These are phyloP conservation scores for Chrysanthemum makinoi DNA, from an alignment of 129 eudicot genomes.

Conservation along the genomic window DNA sequence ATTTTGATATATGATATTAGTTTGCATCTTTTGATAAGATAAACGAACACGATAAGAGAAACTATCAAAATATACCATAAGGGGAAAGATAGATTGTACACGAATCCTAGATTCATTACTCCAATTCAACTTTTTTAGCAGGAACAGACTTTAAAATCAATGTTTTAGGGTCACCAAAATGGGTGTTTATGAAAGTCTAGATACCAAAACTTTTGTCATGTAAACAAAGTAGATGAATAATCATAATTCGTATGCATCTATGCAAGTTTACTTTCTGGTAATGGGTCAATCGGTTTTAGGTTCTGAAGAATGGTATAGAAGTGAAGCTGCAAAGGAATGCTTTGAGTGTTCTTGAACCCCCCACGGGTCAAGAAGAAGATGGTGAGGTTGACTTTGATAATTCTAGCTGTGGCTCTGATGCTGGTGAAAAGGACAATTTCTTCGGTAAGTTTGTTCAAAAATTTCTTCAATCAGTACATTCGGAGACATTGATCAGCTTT, in stretches of 20 bases:
- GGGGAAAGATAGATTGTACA: neutral
- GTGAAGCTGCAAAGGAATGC: slow-evolving; percentile 97
- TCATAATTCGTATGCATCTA: neutral
- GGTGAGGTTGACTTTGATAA: slow-evolving; percentile 62
- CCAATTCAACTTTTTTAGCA: no score
- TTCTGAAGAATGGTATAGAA: slow-evolving; percentile 93
- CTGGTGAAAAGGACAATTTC: slow-evolving; percentile 36
- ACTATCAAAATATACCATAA: slow-evolving; percentile 1
- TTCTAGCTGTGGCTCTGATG: slow-evolving; percentile 78
- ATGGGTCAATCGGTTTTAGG: slow-evolving; percentile 32
- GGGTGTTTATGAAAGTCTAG: no score
- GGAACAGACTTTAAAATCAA: no score
- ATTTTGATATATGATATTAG: neutral
- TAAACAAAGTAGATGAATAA: neutral
- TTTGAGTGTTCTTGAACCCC: slow-evolving; percentile 91
- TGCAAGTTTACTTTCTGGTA: neutral
- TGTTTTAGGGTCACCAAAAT: no score
- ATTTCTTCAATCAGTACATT: neutral
- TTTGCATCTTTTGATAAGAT: neutral
- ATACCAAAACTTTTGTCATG: no score
- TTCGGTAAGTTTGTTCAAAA: slow-evolving; percentile 51
- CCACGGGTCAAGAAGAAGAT: slow-evolving; percentile 94
- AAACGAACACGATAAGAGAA: neutral
- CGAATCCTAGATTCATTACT: neutral
- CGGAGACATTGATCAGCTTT: neutral